These are phyloP conservation scores for Macadamia integrifolia DNA, from an alignment of 164 flowering plant species.

Conservation along the genomic window DNA sequence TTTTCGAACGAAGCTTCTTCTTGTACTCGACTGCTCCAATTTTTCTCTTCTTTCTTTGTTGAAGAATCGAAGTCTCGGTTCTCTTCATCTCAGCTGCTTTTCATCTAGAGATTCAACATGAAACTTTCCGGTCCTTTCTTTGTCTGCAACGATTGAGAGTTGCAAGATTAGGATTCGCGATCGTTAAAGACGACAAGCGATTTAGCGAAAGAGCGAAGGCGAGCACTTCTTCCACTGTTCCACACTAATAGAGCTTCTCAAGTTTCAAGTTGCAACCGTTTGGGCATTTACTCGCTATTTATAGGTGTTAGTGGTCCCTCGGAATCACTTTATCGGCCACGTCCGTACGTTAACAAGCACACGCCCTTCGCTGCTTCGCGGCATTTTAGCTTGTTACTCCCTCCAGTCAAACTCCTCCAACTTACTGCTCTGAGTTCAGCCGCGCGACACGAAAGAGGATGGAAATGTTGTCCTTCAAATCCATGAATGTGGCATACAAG, in stretches of 20 bases:
- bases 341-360: too few species aligned
- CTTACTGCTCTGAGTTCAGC: too few species aligned
- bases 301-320: too few species aligned
- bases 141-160: neutral
- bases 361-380: too few species aligned
- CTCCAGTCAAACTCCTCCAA: too few species aligned
- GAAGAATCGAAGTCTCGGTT: neutral
- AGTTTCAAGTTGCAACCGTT: too few species aligned
- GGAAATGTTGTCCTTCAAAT: too few species aligned
- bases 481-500: too few species aligned
- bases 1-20: constrained; percentile 62
- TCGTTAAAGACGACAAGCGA: neutral
- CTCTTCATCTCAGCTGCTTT: constrained; percentile 5
- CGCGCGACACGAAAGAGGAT: too few species aligned
- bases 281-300: too few species aligned
- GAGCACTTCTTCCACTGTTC: neutral
- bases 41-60: constrained; percentile 11
- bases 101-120: constrained; percentile 1
- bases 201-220: neutral
- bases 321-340: too few species aligned
- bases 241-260: neutral
- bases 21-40: neutral
- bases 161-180: neutral
- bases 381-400: too few species aligned
- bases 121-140: neutral